Percentiles rank a stretch among this genome's conserved stretches.
Evolutionary conservation across 179 eudicot genomes (phyloP).

Genomic region (Actinidia chinensis): DNA sequence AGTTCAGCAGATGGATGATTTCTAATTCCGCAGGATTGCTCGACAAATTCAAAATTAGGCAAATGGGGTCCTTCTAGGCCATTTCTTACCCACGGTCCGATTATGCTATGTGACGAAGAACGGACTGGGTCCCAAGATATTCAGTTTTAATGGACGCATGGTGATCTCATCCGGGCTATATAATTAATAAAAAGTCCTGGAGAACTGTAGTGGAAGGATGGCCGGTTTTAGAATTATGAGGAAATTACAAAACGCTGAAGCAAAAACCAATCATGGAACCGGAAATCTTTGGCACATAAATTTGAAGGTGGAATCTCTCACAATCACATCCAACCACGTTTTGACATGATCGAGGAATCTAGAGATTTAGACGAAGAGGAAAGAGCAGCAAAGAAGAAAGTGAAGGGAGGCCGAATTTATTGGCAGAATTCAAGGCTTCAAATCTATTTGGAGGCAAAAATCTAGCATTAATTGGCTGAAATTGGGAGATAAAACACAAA

Average conservation of each 20-base stretch:
- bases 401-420: neutral
- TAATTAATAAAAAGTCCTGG: neutral
- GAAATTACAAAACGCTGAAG: neutral
- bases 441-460: too few relatives aligned
- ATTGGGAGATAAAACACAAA: too few relatives aligned
- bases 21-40: neutral
- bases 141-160: neutral
- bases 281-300: neutral
- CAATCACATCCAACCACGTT: too few relatives aligned
- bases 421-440: neutral
- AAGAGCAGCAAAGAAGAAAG: too few relatives aligned
- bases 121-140: neutral
- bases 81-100: neutral
- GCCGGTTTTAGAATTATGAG: neutral
- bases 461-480: too few relatives aligned
- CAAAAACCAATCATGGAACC: too few relatives aligned
- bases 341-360: too few relatives aligned
- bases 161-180: neutral
- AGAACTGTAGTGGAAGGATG: neutral
- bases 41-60: neutral
- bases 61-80: neutral
- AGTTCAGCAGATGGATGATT: neutral
- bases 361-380: neutral
- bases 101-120: neutral
- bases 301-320: neutral